Evolutionary conservation across 148 eudicot species (phyloP).

Genomic region (Talinum fruticosum): DNA sequence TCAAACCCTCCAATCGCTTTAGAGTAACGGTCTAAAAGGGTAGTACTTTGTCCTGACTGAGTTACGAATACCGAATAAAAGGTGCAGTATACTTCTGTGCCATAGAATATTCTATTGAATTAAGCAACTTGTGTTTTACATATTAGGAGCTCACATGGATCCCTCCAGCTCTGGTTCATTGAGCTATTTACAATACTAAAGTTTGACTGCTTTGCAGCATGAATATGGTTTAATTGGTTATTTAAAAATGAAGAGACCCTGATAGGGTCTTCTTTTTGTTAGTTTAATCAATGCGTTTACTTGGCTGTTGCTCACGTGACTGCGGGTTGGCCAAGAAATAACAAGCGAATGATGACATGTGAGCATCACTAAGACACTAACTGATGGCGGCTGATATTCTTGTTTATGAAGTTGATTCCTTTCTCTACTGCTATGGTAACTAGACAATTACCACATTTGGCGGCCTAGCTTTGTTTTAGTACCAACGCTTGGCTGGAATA

Average conservation of each 20-base stretch:
- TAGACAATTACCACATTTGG: neutral
- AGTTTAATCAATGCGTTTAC: neutral
- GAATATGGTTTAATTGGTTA: neutral
- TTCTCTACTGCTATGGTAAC: neutral
- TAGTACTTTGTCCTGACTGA: constrained; percentile 3
- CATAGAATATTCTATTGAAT: constrained; percentile 18
- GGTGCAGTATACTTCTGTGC: constrained; percentile 14
- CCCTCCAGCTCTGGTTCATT: constrained; percentile 13
- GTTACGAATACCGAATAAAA: neutral
- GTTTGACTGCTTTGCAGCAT: constrained; percentile 1
- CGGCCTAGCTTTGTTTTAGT: constrained; percentile 1
- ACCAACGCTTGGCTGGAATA: neutral
- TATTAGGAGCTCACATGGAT: constrained; percentile 23
- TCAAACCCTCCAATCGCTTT: neutral
- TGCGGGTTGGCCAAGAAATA: constrained; percentile 5
- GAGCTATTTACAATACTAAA: neutral
- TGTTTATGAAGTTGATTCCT: constrained; percentile 14
- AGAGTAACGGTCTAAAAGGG: neutral
- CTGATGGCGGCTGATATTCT: constrained; percentile 15
- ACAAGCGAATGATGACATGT: constrained; percentile 19
- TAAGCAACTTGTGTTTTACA: constrained; percentile 22
- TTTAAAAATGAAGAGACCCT: neutral
- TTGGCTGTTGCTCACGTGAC: neutral
- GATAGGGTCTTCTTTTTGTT: neutral
- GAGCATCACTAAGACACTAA: constrained; percentile 24